phyloP scores from a whole-genome alignment of 2,329 filamentous ascomycete species.

The Alternaria sp. region DNA sequence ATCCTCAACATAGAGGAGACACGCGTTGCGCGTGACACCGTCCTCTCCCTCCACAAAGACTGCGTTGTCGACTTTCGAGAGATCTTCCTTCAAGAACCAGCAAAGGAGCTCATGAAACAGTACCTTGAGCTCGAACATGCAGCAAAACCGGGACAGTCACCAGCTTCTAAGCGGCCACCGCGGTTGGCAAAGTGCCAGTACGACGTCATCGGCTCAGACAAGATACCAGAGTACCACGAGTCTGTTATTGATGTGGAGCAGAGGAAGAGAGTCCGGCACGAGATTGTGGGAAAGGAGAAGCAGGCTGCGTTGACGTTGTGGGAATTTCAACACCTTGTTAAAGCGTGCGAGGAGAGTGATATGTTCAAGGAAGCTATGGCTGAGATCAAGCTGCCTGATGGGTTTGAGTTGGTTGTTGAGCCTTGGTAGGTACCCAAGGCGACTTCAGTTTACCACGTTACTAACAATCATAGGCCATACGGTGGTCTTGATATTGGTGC shows the following conservation, averaged over 20 bases:
- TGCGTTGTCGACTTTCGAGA: constrained; percentile 56
- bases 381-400: constrained; percentile 61
- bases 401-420: constrained; percentile 63
- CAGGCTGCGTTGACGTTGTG: constrained; percentile 59
- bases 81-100: constrained; percentile 59
- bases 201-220: constrained; percentile 61
- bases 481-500: constrained; percentile 59
- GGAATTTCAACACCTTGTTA: constrained; percentile 40
- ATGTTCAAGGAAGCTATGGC: constrained; percentile 60
- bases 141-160: constrained; percentile 44
- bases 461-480: constrained; percentile 52
- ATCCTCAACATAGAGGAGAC: constrained; percentile 64
- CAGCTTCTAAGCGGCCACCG: constrained; percentile 53
- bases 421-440: constrained; percentile 49
- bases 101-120: constrained; percentile 56
- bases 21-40: constrained; percentile 56
- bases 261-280: constrained; percentile 52
- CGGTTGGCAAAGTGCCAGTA: constrained; percentile 63
- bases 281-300: constrained; percentile 55
- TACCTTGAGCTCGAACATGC: constrained; percentile 58
- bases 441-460: background rate
- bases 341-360: constrained; percentile 60
- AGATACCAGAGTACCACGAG: constrained; percentile 62
- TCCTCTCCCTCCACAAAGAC: constrained; percentile 51
- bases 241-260: constrained; percentile 58